Conservation (phyloP, 1,284 basidiomycete genomes). For the Irpex sp. region DNA sequence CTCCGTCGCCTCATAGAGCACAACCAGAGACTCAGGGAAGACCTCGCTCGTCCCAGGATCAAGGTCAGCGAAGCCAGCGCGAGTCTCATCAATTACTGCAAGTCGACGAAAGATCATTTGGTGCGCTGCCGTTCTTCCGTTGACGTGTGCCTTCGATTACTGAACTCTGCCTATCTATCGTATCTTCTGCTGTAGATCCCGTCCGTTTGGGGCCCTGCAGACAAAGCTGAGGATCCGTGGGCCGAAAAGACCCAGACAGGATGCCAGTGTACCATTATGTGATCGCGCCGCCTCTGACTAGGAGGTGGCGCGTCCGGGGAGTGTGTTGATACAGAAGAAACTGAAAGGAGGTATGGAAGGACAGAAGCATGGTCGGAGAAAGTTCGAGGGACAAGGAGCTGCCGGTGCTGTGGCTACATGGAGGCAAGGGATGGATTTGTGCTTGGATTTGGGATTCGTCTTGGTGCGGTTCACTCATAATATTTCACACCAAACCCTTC, state of each 20-base stretch:
- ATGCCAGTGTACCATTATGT: conserved; percentile 35
- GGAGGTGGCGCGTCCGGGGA: background rate
- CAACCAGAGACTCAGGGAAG: conserved; percentile 73
- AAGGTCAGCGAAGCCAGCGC: conserved; percentile 75
- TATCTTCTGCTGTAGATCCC: conserved; percentile 54
- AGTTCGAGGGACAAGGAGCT: background rate
- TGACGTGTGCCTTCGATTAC: background rate
- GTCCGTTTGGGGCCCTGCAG: conserved; percentile 91
- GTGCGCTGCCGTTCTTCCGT: conserved; percentile 34
- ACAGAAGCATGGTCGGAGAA: background rate
- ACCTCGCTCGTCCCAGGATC: conserved; percentile 71
- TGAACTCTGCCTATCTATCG: conserved; percentile 6
- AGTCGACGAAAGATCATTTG: conserved; percentile 70
- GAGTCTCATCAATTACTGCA: conserved; percentile 74
- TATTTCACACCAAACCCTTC: no score
- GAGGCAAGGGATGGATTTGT: no score
- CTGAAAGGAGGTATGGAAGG: background rate
- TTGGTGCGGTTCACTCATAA: no score
- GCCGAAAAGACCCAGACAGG: conserved; percentile 64
- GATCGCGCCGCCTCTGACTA: conserved; percentile 1
- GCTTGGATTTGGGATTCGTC: no score
- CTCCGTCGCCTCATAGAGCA: conserved; percentile 78
- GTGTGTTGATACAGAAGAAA: background rate
- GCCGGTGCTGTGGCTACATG: no score
- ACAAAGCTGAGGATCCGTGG: conserved; percentile 87